Percentiles rank a stretch among this genome's conserved stretches.
These are phyloP conservation scores for Clavispora carvajalis DNA, from an alignment of 805 yeast genomes.

Conservation along the genomic window DNA sequence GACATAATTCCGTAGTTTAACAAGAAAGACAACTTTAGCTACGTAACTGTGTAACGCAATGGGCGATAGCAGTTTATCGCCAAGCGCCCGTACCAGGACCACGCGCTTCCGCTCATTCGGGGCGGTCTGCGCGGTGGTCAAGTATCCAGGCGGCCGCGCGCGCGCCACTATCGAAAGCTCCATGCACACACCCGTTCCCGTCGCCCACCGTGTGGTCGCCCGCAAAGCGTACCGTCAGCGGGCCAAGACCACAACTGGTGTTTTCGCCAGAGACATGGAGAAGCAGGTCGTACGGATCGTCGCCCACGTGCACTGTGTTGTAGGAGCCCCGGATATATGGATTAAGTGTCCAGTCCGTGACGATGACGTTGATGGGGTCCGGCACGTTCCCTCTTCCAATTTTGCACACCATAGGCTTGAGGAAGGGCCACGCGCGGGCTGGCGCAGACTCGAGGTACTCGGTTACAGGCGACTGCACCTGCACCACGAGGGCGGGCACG, in stretches of 20 bases:
- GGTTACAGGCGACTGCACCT: slow-evolving; percentile 73
- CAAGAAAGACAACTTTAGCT: too few relatives aligned
- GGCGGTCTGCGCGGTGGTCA: not conserved
- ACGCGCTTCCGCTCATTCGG: too few relatives aligned
- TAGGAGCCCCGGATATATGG: slow-evolving; percentile 80
- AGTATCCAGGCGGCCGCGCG: slow-evolving; percentile 46
- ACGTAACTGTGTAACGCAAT: too few relatives aligned
- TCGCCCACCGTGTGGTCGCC: slow-evolving; percentile 86
- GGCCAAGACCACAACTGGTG: slow-evolving; percentile 38
- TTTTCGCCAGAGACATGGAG: slow-evolving; percentile 50
- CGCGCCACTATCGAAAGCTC: slow-evolving; percentile 76
- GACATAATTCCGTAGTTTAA: too few relatives aligned
- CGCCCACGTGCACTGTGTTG: slow-evolving; percentile 62
- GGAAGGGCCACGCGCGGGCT: slow-evolving; percentile 48
- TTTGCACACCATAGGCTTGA: slow-evolving; percentile 47
- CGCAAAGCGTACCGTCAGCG: slow-evolving; percentile 63
- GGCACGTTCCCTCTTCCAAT: slow-evolving; percentile 10
- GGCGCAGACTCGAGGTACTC: slow-evolving; percentile 50
- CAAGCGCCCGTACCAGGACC: too few relatives aligned
- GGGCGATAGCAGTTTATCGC: too few relatives aligned
- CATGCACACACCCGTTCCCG: slow-evolving; percentile 90
- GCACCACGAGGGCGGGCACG: slow-evolving; percentile 45
- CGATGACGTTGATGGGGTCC: slow-evolving; percentile 33
- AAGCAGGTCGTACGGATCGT: slow-evolving; percentile 62
- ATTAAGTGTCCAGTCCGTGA: slow-evolving; percentile 74